These are phyloP conservation scores for Phaseolus coccineus DNA, from an alignment of 331 rosid genomes.

Conservation along the genomic window DNA sequence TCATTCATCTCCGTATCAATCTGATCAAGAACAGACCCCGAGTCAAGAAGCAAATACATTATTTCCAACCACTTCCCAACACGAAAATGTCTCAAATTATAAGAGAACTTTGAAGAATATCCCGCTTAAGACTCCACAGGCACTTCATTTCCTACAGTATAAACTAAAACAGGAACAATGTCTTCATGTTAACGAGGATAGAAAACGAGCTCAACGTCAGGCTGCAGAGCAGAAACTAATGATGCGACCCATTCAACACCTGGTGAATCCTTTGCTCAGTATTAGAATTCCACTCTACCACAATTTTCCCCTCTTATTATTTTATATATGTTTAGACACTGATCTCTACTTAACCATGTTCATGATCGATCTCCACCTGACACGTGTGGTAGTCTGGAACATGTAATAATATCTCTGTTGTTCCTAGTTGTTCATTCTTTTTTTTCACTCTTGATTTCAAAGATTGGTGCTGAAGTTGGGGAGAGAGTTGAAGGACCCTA, in stretches of 20 bases:
- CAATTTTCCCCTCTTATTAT: background rate
- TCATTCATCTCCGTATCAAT: conserved; percentile 78
- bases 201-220: conserved; percentile 46
- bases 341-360: background rate
- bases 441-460: conserved; percentile 20
- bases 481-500: conserved; percentile 81
- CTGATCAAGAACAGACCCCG: conserved; percentile 74
- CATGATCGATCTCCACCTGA: background rate
- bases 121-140: conserved; percentile 40
- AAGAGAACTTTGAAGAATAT: conserved; percentile 38
- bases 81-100: conserved; percentile 42
- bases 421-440: background rate
- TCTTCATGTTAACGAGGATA: conserved; percentile 41
- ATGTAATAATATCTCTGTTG: background rate
- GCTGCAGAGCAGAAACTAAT: conserved; percentile 43
- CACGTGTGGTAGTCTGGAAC: background rate
- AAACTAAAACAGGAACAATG: conserved; percentile 49
- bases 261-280: conserved; percentile 45
- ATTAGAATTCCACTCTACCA: background rate
- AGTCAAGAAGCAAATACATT: conserved; percentile 50
- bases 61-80: conserved; percentile 46
- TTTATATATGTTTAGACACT: background rate
- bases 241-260: conserved; percentile 52
- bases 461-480: conserved; percentile 78
- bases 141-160: conserved; percentile 44